phyloP scores from a whole-genome alignment of 2,329 filamentous ascomycete species.

The Grosmannia huntii region DNA sequence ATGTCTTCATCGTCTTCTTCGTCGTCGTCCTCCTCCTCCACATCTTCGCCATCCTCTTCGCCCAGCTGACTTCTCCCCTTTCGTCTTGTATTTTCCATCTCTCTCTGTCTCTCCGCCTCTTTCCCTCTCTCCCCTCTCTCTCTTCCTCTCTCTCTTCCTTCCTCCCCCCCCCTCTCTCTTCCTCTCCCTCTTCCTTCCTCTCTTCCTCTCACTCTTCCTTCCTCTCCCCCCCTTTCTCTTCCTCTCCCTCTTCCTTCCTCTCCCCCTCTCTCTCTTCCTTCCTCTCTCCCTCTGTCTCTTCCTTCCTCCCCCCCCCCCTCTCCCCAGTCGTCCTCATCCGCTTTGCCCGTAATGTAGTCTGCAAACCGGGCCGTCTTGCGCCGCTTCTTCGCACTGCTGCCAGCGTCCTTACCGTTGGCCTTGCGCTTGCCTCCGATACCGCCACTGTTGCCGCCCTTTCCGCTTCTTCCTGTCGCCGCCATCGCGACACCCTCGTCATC shows the following conservation, averaged over 20 bases:
- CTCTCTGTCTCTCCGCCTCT: background rate
- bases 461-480: background rate
- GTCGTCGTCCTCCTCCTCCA: background rate
- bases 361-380: background rate
- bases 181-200: background rate
- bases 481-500: background rate
- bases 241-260: background rate
- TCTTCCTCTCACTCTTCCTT: background rate
- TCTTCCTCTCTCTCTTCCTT: background rate
- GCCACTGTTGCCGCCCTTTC: background rate
- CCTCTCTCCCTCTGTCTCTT: background rate
- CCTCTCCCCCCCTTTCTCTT: background rate
- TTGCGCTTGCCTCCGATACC: background rate
- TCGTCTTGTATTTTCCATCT: background rate
- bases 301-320: background rate
- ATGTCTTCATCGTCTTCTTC: background rate
- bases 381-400: background rate
- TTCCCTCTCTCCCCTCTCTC: too few species aligned
- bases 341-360: constrained; percentile 9
- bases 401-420: background rate
- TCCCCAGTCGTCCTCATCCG: background rate
- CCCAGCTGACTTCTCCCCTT: background rate
- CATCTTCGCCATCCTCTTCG: background rate
- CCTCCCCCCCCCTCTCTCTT: background rate
- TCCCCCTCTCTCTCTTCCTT: background rate